Base-by-base conservation (phyloP, 2,329 filamentous ascomycete species). In the Cladosporium sphaerospermum region DNA sequence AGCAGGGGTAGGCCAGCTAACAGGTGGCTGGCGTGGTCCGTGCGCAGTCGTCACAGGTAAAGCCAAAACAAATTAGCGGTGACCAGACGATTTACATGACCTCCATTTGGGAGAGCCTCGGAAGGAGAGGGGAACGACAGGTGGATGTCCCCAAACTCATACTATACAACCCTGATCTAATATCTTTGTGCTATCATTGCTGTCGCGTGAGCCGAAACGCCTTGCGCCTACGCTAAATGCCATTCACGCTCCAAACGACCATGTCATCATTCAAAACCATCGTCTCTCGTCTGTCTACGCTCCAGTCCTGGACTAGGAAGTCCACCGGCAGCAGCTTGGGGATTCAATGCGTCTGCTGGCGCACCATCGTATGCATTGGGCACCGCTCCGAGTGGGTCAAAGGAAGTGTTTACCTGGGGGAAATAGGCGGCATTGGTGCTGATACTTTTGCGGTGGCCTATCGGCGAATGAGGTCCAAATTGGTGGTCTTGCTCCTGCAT, bases 371-470 rank as follows among this genome's bases (percentile, higher is more conserved):
- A 64, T 7, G 57, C 64, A 44, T 53, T 61, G 18, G 62, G 59
- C 37, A 64, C 56, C 5, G 60, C 67, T 13, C 66, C 66, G 1
- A 69, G 52, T 9, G 67, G 66, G 58, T 70, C 67, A 28, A 65
- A 62, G 33, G 56, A 53, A 13, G 59, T 47, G 9, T 54, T 32
- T 28, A 58, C 56, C 18, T 59, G 54, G n/a, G 60, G 18, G 4
- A 54, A 47, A 13, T 61, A 52, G 7, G 59, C 55, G 2, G 56
- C 55, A 13, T 57, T 55, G 2, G 66, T 68, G 53, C 74, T 73
- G 9, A 76, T 51, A 46, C 70, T 73, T 64, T 73, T 74, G 37
- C 74, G 61, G 54, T 77, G 73, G 0, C 68, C 68, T 47, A 52
- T 40, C 3, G 61, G 54, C 7, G 59, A 57, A 34, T 59, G 56